Percentiles rank a stretch among this genome's conserved stretches.
These are phyloP conservation scores for Nidula niveotomentosa DNA, from an alignment of 1,284 basidiomycete species.

Conservation along the genomic window DNA sequence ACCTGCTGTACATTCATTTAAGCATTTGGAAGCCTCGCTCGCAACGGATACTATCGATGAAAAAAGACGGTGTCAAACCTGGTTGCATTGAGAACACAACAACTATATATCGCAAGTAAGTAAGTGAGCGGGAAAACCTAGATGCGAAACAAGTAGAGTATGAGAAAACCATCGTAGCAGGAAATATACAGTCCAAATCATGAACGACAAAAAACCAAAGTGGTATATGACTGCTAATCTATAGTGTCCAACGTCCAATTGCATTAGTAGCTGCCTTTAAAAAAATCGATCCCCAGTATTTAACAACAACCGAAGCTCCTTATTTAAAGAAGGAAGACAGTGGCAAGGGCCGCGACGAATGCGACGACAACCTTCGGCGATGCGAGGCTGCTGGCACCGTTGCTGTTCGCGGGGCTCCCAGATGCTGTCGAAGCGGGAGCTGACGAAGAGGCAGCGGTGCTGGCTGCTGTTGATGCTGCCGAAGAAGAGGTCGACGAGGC, in stretches of 20 bases:
- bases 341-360: conserved; percentile 47
- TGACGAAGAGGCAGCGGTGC: not conserved
- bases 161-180: not conserved
- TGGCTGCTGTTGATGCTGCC: conserved; percentile 16
- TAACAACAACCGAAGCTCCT: conserved; percentile 39
- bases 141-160: not conserved
- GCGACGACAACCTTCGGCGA: conserved; percentile 51
- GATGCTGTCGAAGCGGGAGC: conserved; percentile 8
- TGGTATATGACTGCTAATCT: conserved; percentile 21
- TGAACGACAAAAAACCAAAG: conserved; percentile 4
- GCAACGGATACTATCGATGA: too few species aligned
- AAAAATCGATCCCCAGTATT: conserved; percentile 13
- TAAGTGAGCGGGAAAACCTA: not conserved
- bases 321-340: conserved; percentile 34
- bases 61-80: conserved; percentile 1
- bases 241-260: conserved; percentile 6
- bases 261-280: conserved; percentile 5
- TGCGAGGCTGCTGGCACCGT: conserved; percentile 48
- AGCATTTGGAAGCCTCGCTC: too few species aligned
- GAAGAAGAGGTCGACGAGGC: conserved; percentile 25
- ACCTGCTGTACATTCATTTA: too few species aligned
- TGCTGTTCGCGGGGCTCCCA: conserved; percentile 21
- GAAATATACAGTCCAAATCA: conserved; percentile 5
- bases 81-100: conserved; percentile 1
- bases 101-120: conserved; percentile 1